phyloP scores from a whole-genome alignment of 2,329 filamentous ascomycete genomes.

The Fusarium fracticaudum region DNA sequence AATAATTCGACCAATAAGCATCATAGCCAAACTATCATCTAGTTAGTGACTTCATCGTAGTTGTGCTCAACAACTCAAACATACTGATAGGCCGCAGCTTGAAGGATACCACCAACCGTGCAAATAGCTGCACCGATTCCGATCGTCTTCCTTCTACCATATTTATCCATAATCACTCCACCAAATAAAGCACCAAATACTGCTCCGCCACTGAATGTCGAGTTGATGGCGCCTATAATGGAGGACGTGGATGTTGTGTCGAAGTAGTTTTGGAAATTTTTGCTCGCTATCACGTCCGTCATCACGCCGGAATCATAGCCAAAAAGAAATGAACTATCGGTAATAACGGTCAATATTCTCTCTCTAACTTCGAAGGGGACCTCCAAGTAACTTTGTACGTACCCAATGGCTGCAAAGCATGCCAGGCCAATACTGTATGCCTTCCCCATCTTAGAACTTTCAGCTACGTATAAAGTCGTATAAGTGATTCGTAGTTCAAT shows the following conservation, averaged over 20 bases:
- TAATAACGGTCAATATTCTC: not conserved
- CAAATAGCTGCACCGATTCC: slow-evolving; percentile 63
- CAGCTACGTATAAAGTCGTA: not conserved
- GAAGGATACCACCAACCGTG: slow-evolving; percentile 62
- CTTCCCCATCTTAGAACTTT: slow-evolving; percentile 48
- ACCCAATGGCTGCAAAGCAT: slow-evolving; percentile 54
- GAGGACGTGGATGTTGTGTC: slow-evolving; percentile 54
- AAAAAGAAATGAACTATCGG: slow-evolving; percentile 53
- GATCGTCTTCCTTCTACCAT: slow-evolving; percentile 63
- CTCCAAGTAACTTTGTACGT: slow-evolving; percentile 21
- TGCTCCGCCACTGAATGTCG: slow-evolving; percentile 57
- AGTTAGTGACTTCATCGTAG: slow-evolving; percentile 55
- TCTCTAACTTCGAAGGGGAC: not conserved
- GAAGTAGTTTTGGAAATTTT: slow-evolving; percentile 63
- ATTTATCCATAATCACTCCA: slow-evolving; percentile 61
- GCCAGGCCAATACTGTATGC: slow-evolving; percentile 52
- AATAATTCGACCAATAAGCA: slow-evolving; percentile 39
- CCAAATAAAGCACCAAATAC: slow-evolving; percentile 40
- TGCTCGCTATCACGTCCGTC: slow-evolving; percentile 63
- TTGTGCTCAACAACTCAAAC: slow-evolving; percentile 39
- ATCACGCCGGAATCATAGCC: slow-evolving; percentile 51
- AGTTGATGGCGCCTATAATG: slow-evolving; percentile 67
- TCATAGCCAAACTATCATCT: slow-evolving; percentile 44
- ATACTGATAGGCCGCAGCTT: slow-evolving; percentile 56
- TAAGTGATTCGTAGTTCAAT: not conserved